These are phyloP conservation scores for Mucor velutinosus DNA, from an alignment of 371 early-diverging fungal species.

Conservation along the genomic window DNA sequence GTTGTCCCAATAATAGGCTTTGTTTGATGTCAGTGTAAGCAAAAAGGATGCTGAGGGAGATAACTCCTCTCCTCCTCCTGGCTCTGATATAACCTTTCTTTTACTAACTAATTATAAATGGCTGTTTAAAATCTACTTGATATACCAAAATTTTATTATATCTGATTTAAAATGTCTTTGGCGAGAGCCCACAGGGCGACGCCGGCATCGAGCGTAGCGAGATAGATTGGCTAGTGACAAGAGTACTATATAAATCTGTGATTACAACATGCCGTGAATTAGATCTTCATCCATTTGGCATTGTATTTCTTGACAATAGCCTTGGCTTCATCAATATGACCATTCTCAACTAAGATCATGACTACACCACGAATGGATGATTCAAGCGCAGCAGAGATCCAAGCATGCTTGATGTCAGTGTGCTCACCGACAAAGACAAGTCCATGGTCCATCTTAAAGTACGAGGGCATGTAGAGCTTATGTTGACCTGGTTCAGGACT, in stretches of 20 bases:
- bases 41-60: no score
- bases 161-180: no score
- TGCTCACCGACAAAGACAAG: constrained; percentile 41
- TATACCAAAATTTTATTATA: no score
- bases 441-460: constrained; percentile 30
- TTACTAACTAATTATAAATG: no score
- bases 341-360: constrained; percentile 35
- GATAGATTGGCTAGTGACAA: no score
- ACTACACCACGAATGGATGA: constrained; percentile 37
- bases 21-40: no score
- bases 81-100: no score
- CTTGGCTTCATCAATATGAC: constrained; percentile 40
- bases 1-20: no score
- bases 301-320: constrained; percentile 30
- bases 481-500: constrained; percentile 28
- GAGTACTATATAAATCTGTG: not conserved
- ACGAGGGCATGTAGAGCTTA: constrained; percentile 36
- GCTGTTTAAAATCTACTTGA: no score
- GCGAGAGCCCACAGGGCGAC: no score
- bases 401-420: constrained; percentile 38
- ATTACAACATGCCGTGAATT: not conserved
- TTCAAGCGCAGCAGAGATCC: constrained; percentile 36
- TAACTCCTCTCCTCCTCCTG: no score
- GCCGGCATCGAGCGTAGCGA: no score
- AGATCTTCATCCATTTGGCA: constrained; percentile 39